Evolutionary conservation across 495 filamentous ascomycete genomes (phyloP), one percentile per base, ranked within the genome.

Genomic region (Xeromyces bisporus): DNA sequence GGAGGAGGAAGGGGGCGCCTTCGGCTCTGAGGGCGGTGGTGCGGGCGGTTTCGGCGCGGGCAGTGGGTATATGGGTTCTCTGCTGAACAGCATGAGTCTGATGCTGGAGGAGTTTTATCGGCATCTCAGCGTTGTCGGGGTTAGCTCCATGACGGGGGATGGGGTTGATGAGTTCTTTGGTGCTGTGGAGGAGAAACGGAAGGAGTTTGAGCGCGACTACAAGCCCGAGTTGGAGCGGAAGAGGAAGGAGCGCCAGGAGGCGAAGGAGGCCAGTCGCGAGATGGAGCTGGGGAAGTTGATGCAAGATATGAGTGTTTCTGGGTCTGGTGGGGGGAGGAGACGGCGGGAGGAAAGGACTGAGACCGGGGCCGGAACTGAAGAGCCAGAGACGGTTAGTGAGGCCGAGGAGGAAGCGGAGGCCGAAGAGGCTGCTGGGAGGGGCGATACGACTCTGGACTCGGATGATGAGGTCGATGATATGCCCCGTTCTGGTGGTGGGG

Each of bases 51-150:
- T 71, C 15, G 75, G 75, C 6, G 63, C 66, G 7, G 84, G 87
- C 1, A 87, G 79, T 41, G 89, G 89, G 17, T 99, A 99, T 51
- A 94, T 99, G 89, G 77, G 80, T n/a, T 84, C 77, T 32, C 55
- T 96, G 29, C 62, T 96, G 11, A 96, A 94, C 60, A 89, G 80
- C 48, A 99, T 99, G 89, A 89, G 80, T 46, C 55, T 96, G 37
- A 80, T 99, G 75, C 60, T 99, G 14, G 91, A 99, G 41, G 89
- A 99, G 51, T 99, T 99, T 49, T 99, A 99, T 49, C 67, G 76
- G 7, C 83, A 93, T 44, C 60, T 99, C 7, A 87, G 71, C 49
- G 73, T 99, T 11, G 85, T 96, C 1, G 84, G 78, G 3, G 89
- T 99, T 7, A 89, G 80, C 38, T 79, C 85, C 12, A 85, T 93